Evolutionary conservation across 768 basidiomycete species (phyloP), one percentile per base, ranked within the genome.

Genomic region (Rhizopogon rudus): DNA sequence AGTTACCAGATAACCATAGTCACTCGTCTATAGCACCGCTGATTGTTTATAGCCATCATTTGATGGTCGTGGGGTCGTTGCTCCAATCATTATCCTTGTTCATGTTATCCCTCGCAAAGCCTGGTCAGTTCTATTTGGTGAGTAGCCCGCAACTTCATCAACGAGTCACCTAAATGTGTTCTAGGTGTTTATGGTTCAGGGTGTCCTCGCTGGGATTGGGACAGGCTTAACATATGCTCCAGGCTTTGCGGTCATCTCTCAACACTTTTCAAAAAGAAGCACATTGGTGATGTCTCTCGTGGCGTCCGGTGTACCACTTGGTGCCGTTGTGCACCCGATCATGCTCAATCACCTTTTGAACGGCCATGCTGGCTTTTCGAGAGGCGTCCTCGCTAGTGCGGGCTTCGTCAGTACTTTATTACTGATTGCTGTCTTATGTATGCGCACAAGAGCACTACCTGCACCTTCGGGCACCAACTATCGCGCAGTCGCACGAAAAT

Each of bases 321-420:
- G 86, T 7, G 81, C 80, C 6, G 68, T 81, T 20, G 60, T 80
- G 13, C 78, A 84, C 53, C 81, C 84, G 0, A 81, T 85, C 58
- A 78, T 86, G 73, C 68, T 88, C 29, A 87, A 88, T 63, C 66
- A 74, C 22, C 56, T 52, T 35, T 57, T 51, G 52, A 77, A 76
- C 52, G 75, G 77, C 3, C 60, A 68, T 6, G 65, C 77, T 3
- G 82, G 86, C 7, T 77, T 82, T 60, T 67, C 60, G 12, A 68
- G 55, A 40, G 73, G 74, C 29, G 72, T 74, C 0, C 71, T 68
- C 4, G 71, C 71, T 12, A 77, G 70, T 52, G 78, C 73, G 1
- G 64, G 64, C 20, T 63, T 81, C n/a, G 65, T 74, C 50, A 64
- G 71, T 0, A 72, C 51, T 5, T 52, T 76, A 0, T 61, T 80